phyloP scores from a whole-genome alignment of 2,329 filamentous ascomycete species.

The Magnaporthiopsis incrustans region DNA sequence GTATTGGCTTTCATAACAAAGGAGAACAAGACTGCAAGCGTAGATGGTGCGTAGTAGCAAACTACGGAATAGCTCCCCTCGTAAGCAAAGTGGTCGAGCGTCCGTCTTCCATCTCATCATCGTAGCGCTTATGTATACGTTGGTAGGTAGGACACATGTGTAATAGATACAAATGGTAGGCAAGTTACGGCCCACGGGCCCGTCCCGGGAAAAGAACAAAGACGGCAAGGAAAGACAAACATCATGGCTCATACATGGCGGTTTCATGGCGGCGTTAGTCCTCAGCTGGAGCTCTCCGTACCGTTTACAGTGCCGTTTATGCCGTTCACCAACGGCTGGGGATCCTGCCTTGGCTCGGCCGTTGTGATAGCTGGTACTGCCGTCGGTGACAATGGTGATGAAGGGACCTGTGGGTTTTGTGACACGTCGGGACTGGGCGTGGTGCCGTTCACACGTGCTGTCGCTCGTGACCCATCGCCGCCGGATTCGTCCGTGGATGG shows the following conservation, averaged over 20 bases:
- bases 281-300: slow-evolving; percentile 2
- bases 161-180: not conserved
- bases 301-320: slow-evolving; percentile 14
- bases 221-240: slow-evolving; percentile 7
- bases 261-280: not conserved
- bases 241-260: not conserved
- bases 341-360: not conserved
- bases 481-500: slow-evolving; percentile 13
- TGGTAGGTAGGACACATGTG: not conserved
- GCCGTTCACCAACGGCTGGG: slow-evolving; percentile 16
- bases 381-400: slow-evolving; percentile 7
- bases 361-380: slow-evolving; percentile 11
- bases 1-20: not conserved
- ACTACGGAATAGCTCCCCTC: not conserved
- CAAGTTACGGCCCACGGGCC: not conserved
- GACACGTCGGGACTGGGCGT: not conserved
- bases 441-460: not conserved
- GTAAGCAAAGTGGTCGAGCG: not conserved
- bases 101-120: not conserved
- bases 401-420: not conserved
- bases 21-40: not conserved
- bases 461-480: not conserved
- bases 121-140: not conserved
- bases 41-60: not conserved
- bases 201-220: not conserved